Evolutionary conservation across 2,329 filamentous ascomycete genomes (phyloP).

Genomic region (Madurella mycetomatis): DNA sequence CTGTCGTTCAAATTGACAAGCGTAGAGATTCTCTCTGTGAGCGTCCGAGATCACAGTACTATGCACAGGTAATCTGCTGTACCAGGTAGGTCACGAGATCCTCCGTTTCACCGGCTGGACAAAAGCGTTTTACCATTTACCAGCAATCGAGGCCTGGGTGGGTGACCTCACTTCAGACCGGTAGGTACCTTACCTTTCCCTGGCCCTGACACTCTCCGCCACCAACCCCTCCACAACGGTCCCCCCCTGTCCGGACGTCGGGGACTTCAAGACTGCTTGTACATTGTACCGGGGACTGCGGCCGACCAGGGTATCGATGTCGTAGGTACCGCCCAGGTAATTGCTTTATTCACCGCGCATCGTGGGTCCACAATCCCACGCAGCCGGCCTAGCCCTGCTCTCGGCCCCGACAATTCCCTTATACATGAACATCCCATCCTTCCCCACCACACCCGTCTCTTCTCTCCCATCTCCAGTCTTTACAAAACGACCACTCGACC

Average conservation of each 20-base stretch:
- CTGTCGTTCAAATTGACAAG: too few species aligned
- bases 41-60: too few species aligned
- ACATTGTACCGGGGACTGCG: constrained; percentile 26
- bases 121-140: too few species aligned
- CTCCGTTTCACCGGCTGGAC: too few species aligned
- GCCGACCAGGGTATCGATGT: constrained; percentile 16
- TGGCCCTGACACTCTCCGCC: constrained; percentile 6
- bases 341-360: constrained; percentile 25
- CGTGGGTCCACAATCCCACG: constrained; percentile 21
- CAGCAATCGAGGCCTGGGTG: background rate
- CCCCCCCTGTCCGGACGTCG: constrained; percentile 23
- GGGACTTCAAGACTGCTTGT: constrained; percentile 22
- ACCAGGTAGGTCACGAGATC: too few species aligned
- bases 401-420: constrained; percentile 21
- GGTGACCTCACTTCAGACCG: background rate
- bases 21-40: too few species aligned
- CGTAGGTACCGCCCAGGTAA: constrained; percentile 23
- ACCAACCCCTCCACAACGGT: constrained; percentile 18
- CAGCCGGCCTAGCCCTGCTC: constrained; percentile 17
- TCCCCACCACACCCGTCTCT: constrained; percentile 23
- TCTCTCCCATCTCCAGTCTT: constrained; percentile 16
- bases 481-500: constrained; percentile 19
- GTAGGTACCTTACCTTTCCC: constrained; percentile 13
- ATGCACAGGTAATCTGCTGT: too few species aligned
- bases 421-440: constrained; percentile 27